A percentile compares a stretch with the other conserved stretches of the same genome.
Evolutionary conservation across 345 rosid species (phyloP).

Genomic region (Reutealis trisperma): DNA sequence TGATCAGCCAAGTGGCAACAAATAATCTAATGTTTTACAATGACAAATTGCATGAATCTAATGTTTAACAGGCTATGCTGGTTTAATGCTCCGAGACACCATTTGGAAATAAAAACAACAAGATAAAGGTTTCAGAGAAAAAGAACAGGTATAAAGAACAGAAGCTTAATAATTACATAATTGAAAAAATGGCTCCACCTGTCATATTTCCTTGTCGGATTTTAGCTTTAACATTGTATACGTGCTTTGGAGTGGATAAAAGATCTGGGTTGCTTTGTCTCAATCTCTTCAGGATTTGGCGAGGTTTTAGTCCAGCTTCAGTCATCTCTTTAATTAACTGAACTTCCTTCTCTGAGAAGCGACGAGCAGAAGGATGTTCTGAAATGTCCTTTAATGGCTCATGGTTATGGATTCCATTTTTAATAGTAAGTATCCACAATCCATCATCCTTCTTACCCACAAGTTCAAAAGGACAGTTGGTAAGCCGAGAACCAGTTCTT

Average conservation of each 20-base stretch:
- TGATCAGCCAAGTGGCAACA: not conserved
- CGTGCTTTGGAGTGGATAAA: constrained; percentile 71
- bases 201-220: constrained; percentile 59
- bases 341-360: constrained; percentile 60
- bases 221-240: constrained; percentile 74
- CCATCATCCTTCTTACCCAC: constrained; percentile 69
- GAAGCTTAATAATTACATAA: constrained; percentile 2
- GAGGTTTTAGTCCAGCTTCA: constrained; percentile 70
- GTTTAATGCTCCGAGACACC: not conserved
- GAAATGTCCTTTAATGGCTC: constrained; percentile 65
- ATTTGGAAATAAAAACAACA: not conserved
- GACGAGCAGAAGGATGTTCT: constrained; percentile 69
- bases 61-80: not conserved
- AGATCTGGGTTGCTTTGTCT: constrained; percentile 71
- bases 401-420: constrained; percentile 65
- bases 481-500: constrained; percentile 59
- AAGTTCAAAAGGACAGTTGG: constrained; percentile 70
- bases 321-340: constrained; percentile 67
- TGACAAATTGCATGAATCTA: not conserved
- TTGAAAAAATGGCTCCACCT: constrained; percentile 31
- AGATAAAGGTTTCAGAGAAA: not conserved
- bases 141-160: not conserved
- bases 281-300: constrained; percentile 65
- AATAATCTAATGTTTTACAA: constrained; percentile 1
- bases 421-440: constrained; percentile 59